Conservation (phyloP, 768 basidiomycete genomes). For the Clitopilus passeckerianus region DNA sequence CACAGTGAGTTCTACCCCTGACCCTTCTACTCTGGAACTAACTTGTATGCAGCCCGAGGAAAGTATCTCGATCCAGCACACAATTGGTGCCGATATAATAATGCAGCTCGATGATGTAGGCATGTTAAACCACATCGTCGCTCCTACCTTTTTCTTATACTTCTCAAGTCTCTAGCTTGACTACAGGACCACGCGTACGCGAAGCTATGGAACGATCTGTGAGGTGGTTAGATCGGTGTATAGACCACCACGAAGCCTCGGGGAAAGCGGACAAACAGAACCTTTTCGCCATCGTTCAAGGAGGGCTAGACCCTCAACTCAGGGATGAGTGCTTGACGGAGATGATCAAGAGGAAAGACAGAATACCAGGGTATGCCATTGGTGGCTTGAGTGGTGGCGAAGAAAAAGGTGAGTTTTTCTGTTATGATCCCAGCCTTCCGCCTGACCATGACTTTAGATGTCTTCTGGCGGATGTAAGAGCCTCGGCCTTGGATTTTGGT, state of each 20-base stretch:
- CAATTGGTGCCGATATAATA: slow-evolving; percentile 90
- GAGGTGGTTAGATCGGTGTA: slow-evolving; percentile 89
- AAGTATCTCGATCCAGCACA: slow-evolving; percentile 86
- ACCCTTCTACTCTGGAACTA: slow-evolving; percentile 1
- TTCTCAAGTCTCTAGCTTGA: slow-evolving; percentile 67
- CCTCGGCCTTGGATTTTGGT: not conserved
- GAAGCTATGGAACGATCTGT: slow-evolving; percentile 89
- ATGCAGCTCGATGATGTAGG: slow-evolving; percentile 95
- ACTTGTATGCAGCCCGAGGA: slow-evolving; percentile 71
- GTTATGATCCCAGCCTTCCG: not conserved
- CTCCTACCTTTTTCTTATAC: not conserved
- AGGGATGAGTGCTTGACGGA: slow-evolving; percentile 75
- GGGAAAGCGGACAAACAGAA: slow-evolving; percentile 69
- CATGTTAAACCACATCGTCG: slow-evolving; percentile 25
- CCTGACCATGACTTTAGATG: slow-evolving; percentile 37
- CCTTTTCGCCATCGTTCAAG: slow-evolving; percentile 90
- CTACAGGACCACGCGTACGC: slow-evolving; percentile 72
- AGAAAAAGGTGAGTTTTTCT: slow-evolving; percentile 62
- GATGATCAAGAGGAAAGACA: slow-evolving; percentile 71
- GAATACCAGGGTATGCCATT: slow-evolving; percentile 88
- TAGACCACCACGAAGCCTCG: slow-evolving; percentile 64
- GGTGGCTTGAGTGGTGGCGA: slow-evolving; percentile 90
- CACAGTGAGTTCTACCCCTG: slow-evolving; percentile 44
- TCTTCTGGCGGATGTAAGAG: slow-evolving; percentile 81
- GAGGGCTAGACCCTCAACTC: slow-evolving; percentile 69